These are phyloP conservation scores for Porodaedalea pini DNA, from an alignment of 1,284 basidiomycete genomes.

Conservation along the genomic window DNA sequence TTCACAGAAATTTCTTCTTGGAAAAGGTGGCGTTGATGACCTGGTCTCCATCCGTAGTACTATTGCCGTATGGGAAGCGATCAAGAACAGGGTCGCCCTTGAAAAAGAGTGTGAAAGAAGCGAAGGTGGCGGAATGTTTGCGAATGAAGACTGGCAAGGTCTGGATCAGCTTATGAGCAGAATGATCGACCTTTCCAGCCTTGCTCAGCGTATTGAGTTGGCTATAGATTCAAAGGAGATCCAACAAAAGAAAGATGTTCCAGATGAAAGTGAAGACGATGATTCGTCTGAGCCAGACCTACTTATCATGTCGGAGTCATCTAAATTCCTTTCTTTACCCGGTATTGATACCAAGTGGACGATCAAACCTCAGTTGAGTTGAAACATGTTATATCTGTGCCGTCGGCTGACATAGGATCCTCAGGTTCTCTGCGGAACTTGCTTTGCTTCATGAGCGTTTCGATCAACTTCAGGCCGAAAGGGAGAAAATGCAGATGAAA, in stretches of 20 bases:
- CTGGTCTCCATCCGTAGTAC: conserved; percentile 60
- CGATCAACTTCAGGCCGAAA: conserved; percentile 41
- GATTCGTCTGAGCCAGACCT: conserved; percentile 10
- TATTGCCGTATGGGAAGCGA: conserved; percentile 53
- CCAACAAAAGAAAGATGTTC: conserved; percentile 24
- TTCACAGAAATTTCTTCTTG: conserved; percentile 74
- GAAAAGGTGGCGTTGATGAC: conserved; percentile 67
- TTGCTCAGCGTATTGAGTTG: conserved; percentile 57
- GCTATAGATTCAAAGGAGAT: conserved; percentile 43
- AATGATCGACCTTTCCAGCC: conserved; percentile 50
- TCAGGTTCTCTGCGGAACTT: conserved; percentile 69
- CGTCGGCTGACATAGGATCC: conserved; percentile 7
- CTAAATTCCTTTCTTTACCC: conserved; percentile 8
- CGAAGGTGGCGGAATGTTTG: conserved; percentile 33
- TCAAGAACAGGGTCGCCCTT: conserved; percentile 47
- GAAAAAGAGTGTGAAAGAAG: conserved; percentile 52
- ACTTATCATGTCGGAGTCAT: neutral
- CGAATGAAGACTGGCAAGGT: conserved; percentile 45
- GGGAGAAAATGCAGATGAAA: conserved; percentile 50
- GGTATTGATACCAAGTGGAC: conserved; percentile 43
- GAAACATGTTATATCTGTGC: conserved; percentile 5
- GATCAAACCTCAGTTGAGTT: conserved; percentile 68
- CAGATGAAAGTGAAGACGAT: conserved; percentile 19
- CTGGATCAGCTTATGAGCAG: conserved; percentile 53
- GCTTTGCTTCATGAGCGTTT: conserved; percentile 50